Base-by-base conservation (phyloP, 2,329 filamentous ascomycete genomes). In the Colletotrichum somersetense region DNA sequence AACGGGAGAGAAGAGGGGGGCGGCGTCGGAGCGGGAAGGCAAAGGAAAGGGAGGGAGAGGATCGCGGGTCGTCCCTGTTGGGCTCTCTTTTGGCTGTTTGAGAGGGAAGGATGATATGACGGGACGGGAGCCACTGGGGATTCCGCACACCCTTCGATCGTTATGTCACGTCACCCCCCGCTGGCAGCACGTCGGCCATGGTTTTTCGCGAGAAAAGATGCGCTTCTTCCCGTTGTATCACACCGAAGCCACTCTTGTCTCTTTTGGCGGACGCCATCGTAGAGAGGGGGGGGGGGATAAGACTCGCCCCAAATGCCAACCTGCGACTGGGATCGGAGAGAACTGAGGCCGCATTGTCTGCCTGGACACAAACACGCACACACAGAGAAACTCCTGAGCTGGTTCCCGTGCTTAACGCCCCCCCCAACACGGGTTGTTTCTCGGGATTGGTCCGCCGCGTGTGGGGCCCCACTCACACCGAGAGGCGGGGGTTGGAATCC, bases 381-480 rank as follows among this genome's bases (percentile, higher is more conserved):
- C 4, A 30, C 30, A 30, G 2, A 30, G 30, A 30, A 20, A 42
- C 26, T 10, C n/a, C 59, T 33, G 33, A 40, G 11, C 50, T 35
- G 55, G 64, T 67, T 67, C 55, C 64, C 64, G 62, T 64, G 62
- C 12, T 12, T 35, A n/a, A 35, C 42, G 18, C n/a, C 18, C 26
- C 57, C 18, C 18, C 44, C 8, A 18, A 20, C 42, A 20, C 42
- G 3, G 2, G 44, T 20, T 18, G 40, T 40, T 50, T 35, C 48
- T 35, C 61, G 20, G 62, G 44, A 65, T 66, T 69, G 62, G 62
- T 10, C 57, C 58, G 26, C 30, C 58, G 65, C 42, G 23, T 8
- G 52, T 30, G 44, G 44, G 44, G 20, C 11, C 42, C 53, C 55
- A 42, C 46, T 3, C 55, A 65, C 61, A 38, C 68, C 14, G 46